Evolutionary conservation across 495 filamentous ascomycete genomes (phyloP), one percentile per base, ranked within the genome.

Genomic region (Hypoxylon perforatum): DNA sequence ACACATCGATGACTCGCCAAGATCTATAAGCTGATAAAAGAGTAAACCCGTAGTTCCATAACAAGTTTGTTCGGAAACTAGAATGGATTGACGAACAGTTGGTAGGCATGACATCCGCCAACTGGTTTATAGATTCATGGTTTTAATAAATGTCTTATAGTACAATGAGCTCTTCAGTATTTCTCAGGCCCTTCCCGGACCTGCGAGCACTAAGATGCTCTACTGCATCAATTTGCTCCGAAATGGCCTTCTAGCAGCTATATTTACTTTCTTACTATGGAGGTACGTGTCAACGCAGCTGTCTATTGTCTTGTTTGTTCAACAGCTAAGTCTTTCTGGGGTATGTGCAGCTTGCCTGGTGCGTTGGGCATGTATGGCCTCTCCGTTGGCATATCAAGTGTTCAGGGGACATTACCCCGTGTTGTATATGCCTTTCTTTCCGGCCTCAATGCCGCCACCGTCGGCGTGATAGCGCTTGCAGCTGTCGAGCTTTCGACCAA

Each of bases 161-260:
- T 96, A 91, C 76, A 90, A 93, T 76, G 91, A 96, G 69, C 83
- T 94, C 14, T 96, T 94, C 74, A 90, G 89, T 17, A 78, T 96
- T 63, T 90, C 86, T 46, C 92, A 94, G 74, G 87, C 88, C 12
- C 84, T 94, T 17, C 87, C 90, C 0, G 92, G 92, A 0, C 92
- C 92, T 0, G 92, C 73, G 1, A 90, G 87, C 71, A 93, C 91
- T 15, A 94, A 94, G 76, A 92, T 94, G 88, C 70, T 87, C 0
- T 94, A 91, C 65, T 91, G 88, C 64, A 86, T 94, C 25, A 87
- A 88, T 25, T 69, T 90, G 38, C 82, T 93, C 9, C 87, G 87
- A 52, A 82, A 81, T 28, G 92, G 91, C 0, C 79, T 90, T 25
- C 57, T 85, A 7, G 80, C 86, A 0, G 92, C 88, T 0, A 17